Evolutionary conservation across 179 eudicot species (phyloP).

Genomic region (Heliamphora pulchella): DNA sequence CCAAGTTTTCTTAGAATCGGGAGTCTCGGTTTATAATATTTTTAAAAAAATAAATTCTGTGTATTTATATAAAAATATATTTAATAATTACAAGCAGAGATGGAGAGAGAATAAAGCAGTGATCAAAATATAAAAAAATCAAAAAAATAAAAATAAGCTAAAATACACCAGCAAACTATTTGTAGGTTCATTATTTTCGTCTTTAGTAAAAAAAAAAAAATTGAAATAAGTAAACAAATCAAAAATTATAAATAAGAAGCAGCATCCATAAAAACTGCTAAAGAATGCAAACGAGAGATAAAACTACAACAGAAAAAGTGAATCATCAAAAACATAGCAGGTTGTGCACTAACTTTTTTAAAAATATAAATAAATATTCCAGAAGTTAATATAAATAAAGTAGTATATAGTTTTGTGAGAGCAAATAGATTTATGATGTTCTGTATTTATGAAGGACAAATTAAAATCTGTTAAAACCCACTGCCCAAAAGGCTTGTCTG

Average conservation of each 20-base stretch:
- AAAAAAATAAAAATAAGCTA: too few species aligned
- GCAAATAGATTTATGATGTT: neutral
- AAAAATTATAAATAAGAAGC: neutral
- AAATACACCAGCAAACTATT: too few species aligned
- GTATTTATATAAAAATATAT: too few species aligned
- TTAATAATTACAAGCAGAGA: too few species aligned
- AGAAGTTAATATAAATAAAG: neutral
- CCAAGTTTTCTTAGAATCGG: too few species aligned
- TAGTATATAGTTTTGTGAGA: neutral
- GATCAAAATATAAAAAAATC: neutral
- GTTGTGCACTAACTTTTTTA: neutral
- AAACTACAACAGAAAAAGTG: neutral
- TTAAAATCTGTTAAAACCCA: conserved; percentile 1
- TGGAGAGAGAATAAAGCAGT: neutral
- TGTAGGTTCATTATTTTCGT: too few species aligned
- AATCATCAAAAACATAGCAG: neutral
- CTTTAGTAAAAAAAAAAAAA: neutral
- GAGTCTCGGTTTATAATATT: too few species aligned
- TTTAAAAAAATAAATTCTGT: too few species aligned
- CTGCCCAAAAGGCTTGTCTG: neutral
- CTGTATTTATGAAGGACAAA: neutral
- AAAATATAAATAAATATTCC: neutral
- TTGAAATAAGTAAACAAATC: too few species aligned
- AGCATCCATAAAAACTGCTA: neutral
- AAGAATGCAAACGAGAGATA: neutral